Evolutionary conservation across 1,284 basidiomycete genomes (phyloP).

Genomic region (Ustilago xerochloae): DNA sequence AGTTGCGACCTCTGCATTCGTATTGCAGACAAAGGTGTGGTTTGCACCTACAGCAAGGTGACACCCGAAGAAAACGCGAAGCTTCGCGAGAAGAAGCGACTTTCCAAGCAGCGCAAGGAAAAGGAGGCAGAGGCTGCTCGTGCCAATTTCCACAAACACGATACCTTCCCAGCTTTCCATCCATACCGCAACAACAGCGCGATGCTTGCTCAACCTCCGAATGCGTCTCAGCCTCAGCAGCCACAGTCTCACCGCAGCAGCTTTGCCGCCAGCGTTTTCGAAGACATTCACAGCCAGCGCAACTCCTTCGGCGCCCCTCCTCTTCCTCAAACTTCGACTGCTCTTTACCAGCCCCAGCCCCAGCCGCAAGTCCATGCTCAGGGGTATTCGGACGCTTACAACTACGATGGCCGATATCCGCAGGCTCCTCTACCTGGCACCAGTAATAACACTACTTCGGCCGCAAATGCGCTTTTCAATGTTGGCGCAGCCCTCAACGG

Average conservation of each 20-base stretch:
- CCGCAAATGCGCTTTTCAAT: slow-evolving; percentile 5
- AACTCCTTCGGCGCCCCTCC: neutral
- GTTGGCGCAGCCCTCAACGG: slow-evolving; percentile 4
- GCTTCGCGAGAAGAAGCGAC: slow-evolving; percentile 27
- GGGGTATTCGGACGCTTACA: neutral
- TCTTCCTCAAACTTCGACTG: neutral
- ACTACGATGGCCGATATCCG: slow-evolving; percentile 4
- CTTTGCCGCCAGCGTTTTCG: slow-evolving; percentile 2
- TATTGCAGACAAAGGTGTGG: neutral
- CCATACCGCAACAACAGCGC: slow-evolving; percentile 11
- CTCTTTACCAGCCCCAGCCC: neutral
- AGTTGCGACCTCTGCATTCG: slow-evolving; percentile 21
- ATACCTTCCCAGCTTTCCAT: slow-evolving; percentile 22
- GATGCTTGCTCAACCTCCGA: too few relatives aligned
- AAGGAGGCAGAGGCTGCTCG: slow-evolving; percentile 17
- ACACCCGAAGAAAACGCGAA: slow-evolving; percentile 21
- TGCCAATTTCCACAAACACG: slow-evolving; percentile 15
- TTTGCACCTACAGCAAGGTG: slow-evolving; percentile 28
- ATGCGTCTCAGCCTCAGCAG: neutral
- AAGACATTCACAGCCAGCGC: neutral
- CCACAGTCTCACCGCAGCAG: neutral
- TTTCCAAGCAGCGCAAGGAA: slow-evolving; percentile 12
- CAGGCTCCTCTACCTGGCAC: neutral
- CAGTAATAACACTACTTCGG: neutral
- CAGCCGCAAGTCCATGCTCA: too few relatives aligned